These are phyloP conservation scores for Kandelia obovata DNA, from an alignment of 345 rosid species.

Conservation along the genomic window DNA sequence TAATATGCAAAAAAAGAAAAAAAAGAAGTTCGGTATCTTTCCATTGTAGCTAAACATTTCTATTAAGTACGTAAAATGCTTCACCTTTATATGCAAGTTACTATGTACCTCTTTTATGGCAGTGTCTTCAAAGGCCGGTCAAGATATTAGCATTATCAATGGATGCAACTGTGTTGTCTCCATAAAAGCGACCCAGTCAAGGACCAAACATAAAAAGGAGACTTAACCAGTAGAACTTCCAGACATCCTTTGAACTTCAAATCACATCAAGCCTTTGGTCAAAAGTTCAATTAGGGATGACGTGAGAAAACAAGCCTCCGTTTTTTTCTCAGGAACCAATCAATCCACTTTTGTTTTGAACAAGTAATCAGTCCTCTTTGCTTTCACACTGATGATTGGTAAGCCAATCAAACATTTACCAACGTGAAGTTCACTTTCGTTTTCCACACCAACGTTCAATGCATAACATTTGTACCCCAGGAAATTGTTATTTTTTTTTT, in stretches of 20 bases:
- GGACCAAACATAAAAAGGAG: not conserved
- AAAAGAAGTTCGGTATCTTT: too few relatives aligned
- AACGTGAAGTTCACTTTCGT: too few relatives aligned
- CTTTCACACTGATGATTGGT: not conserved
- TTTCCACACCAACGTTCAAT: too few relatives aligned
- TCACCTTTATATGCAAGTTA: too few relatives aligned
- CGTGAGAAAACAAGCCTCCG: not conserved
- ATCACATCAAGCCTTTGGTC: not conserved
- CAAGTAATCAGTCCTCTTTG: not conserved
- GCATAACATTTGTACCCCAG: too few relatives aligned
- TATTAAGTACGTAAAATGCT: too few relatives aligned
- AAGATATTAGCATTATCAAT: not conserved
- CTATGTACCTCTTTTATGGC: too few relatives aligned
- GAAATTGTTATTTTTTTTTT: too few relatives aligned
- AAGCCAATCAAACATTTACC: too few relatives aligned
- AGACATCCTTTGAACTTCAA: constrained; percentile 5
- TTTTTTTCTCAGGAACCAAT: not conserved
- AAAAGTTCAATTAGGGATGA: not conserved
- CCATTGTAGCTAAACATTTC: too few relatives aligned
- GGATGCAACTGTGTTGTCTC: not conserved
- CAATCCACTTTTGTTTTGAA: not conserved
- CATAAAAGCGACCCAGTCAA: too few relatives aligned
- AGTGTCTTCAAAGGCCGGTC: constrained; percentile 4
- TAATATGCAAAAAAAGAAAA: too few relatives aligned
- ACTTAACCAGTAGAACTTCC: not conserved